A percentile compares a stretch with the other conserved stretches of the same genome.
Evolutionary conservation across 1,284 basidiomycete species (phyloP).

Genomic region (Ganoderma lingzhi): DNA sequence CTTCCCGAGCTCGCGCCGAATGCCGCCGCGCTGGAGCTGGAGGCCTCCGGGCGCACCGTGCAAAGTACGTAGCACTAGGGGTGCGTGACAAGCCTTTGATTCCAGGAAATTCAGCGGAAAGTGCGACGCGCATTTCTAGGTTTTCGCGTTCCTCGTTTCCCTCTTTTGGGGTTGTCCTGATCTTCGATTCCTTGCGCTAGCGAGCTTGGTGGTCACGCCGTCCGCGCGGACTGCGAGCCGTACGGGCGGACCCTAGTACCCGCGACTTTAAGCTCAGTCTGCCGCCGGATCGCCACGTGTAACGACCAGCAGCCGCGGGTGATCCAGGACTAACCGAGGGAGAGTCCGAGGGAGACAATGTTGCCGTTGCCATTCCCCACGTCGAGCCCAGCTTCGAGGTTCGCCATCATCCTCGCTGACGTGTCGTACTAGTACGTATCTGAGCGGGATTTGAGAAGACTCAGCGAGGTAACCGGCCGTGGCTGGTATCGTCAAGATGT

Average conservation of each 20-base stretch:
- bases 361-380: background rate
- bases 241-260: conserved; percentile 19
- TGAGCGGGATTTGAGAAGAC: background rate
- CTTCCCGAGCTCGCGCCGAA: conserved; percentile 35
- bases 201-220: background rate
- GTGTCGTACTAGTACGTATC: background rate
- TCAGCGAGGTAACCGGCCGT: background rate
- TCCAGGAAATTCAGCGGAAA: conserved; percentile 7
- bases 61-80: background rate
- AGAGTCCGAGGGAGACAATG: background rate
- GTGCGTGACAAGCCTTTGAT: background rate
- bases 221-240: conserved; percentile 22
- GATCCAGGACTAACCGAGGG: background rate
- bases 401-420: background rate
- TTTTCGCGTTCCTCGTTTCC: conserved; percentile 3
- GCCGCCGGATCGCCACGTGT: conserved; percentile 28
- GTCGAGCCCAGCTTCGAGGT: background rate
- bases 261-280: conserved; percentile 4
- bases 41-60: background rate
- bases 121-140: background rate
- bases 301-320: background rate
- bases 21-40: conserved; percentile 18
- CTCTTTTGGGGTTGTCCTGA: conserved; percentile 2
- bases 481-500: background rate
- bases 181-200: conserved; percentile 8